Evolutionary conservation across 2,329 filamentous ascomycete genomes (phyloP).

Genomic region (Neocucurbitaria cava): DNA sequence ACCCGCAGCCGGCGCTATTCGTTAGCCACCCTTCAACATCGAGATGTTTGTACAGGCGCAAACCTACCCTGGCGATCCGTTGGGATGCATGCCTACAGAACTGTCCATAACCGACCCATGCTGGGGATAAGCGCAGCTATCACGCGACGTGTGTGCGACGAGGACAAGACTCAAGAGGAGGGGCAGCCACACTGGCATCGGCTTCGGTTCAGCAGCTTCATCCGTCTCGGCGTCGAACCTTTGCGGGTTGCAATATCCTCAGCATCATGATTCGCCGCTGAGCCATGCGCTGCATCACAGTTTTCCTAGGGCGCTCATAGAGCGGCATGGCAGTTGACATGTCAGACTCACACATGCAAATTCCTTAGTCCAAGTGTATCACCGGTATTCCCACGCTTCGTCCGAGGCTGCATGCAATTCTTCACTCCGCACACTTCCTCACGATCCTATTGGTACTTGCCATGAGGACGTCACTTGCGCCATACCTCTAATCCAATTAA

Average conservation of each 20-base stretch:
- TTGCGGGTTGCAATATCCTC: background rate
- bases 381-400: slow-evolving; percentile 18
- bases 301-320: slow-evolving; percentile 2
- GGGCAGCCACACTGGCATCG: slow-evolving; percentile 11
- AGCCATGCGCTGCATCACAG: background rate
- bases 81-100: background rate
- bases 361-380: background rate
- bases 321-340: slow-evolving; percentile 3
- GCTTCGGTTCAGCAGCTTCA: slow-evolving; percentile 13
- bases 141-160: slow-evolving; percentile 12
- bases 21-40: slow-evolving; percentile 16
- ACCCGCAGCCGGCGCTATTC: background rate
- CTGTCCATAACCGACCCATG: background rate
- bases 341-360: slow-evolving; percentile 4
- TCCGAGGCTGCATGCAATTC: slow-evolving; percentile 13
- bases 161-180: slow-evolving; percentile 3
- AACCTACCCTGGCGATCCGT: background rate
- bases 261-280: background rate
- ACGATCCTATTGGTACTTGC: slow-evolving; percentile 15
- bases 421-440: slow-evolving; percentile 14
- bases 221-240: slow-evolving; percentile 19
- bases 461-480: slow-evolving; percentile 24
- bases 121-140: slow-evolving; percentile 10
- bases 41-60: background rate
- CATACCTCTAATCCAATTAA: slow-evolving; percentile 25